Evolutionary conservation across 192 early-diverging fungal genomes (phyloP).

Genomic region (Coemansia asiatica): DNA sequence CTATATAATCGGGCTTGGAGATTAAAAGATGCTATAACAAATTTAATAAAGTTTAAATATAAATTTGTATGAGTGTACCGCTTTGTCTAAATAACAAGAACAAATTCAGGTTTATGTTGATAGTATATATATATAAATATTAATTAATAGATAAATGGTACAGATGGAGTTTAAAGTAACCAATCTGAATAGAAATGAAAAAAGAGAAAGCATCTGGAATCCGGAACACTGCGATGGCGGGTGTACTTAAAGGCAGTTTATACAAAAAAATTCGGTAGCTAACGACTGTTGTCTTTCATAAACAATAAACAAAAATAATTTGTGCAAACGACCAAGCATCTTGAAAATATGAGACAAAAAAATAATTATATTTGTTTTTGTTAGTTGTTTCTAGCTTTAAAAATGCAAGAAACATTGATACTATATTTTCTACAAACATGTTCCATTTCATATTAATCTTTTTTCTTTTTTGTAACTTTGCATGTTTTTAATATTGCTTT

Average conservation of each 20-base stretch:
- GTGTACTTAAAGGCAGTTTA: conserved; percentile 1
- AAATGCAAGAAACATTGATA: background rate
- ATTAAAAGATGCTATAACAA: too few relatives aligned
- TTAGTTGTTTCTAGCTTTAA: background rate
- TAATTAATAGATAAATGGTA: background rate
- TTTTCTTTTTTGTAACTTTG: background rate
- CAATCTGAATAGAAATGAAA: background rate
- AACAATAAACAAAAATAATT: background rate
- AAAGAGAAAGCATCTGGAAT: background rate
- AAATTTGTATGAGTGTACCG: too few relatives aligned
- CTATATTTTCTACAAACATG: background rate
- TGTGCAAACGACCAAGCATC: background rate
- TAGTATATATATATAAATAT: background rate
- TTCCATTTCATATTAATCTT: background rate
- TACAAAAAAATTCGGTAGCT: background rate
- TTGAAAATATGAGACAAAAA: background rate
- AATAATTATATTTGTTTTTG: background rate
- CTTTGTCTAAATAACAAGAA: too few relatives aligned
- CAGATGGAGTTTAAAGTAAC: background rate
- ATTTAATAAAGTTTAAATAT: too few relatives aligned
- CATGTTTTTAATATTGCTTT: background rate
- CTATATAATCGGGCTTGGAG: too few relatives aligned
- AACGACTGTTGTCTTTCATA: background rate
- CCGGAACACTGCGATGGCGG: background rate
- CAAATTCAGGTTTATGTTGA: too few relatives aligned